phyloP scores from a whole-genome alignment of 352 stramenopile species.

The Globisporangium acanthophoron region DNA sequence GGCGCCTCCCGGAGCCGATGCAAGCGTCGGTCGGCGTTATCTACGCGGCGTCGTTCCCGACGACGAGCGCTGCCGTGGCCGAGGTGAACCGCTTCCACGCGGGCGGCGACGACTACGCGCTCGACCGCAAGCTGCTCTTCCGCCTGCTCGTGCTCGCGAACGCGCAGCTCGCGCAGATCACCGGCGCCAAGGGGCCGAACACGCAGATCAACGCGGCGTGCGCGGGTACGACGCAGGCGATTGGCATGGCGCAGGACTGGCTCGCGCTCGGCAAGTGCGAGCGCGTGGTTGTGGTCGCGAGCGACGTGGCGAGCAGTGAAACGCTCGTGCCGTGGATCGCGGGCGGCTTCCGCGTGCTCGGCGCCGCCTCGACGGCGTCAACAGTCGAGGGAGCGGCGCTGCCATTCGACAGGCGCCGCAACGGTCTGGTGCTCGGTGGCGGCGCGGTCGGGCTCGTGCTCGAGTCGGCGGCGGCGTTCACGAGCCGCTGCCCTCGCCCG shows the following conservation, averaged over 20 bases:
- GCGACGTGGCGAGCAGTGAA: constrained; percentile 89
- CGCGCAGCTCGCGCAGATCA: constrained; percentile 94
- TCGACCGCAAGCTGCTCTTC: constrained; percentile 98
- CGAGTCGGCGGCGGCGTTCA: constrained; percentile 40
- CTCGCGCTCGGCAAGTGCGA: constrained; percentile 88
- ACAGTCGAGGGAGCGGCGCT: constrained; percentile 74
- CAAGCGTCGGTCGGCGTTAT: constrained; percentile 90
- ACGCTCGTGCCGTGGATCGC: constrained; percentile 93
- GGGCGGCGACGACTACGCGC: constrained; percentile 35
- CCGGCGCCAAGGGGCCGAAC: constrained; percentile 92
- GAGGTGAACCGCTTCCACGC: constrained; percentile 83
- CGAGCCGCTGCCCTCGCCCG: constrained; percentile 9
- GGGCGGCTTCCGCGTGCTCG: constrained; percentile 92
- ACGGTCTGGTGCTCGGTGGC: constrained; percentile 93
- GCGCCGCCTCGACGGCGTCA: constrained; percentile 86
- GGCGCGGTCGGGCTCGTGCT: constrained; percentile 84
- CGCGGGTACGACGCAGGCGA: constrained; percentile 90
- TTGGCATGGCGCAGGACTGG: constrained; percentile 94
- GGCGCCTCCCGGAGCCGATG: constrained; percentile 86
- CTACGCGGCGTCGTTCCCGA: constrained; percentile 95
- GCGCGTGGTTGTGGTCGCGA: constrained; percentile 93
- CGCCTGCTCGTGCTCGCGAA: constrained; percentile 94
- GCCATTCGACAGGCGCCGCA: constrained; percentile 91
- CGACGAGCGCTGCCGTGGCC: constrained; percentile 90
- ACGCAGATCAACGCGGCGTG: constrained; percentile 96